phyloP scores from a whole-genome alignment of 305 asterid species.

The Fraxinus dipetala region DNA sequence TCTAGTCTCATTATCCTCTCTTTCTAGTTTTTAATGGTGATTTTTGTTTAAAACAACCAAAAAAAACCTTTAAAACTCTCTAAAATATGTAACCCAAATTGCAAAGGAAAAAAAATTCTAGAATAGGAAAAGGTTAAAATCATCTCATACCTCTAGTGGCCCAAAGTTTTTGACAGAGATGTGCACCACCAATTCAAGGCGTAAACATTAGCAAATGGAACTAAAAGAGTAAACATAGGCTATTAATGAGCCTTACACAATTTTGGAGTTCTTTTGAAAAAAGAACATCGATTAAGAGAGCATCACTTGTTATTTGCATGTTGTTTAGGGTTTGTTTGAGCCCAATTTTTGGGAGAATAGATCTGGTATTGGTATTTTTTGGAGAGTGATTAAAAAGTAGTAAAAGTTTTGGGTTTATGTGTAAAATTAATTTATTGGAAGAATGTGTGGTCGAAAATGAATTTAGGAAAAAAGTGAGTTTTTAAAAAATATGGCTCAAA shows the following conservation, averaged over 20 bases:
- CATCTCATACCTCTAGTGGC: neutral
- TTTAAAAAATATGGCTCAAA: neutral
- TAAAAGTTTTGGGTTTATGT: neutral
- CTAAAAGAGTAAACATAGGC: neutral
- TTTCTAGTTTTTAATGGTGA: neutral
- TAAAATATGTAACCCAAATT: neutral
- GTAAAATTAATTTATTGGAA: neutral
- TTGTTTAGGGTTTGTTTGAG: neutral
- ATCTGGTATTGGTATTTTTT: neutral
- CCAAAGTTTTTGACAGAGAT: neutral
- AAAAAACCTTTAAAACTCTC: neutral
- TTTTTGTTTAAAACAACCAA: neutral
- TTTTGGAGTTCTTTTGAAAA: neutral
- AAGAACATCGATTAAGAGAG: neutral
- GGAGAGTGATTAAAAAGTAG: neutral
- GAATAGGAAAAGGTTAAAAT: neutral
- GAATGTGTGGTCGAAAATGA: neutral
- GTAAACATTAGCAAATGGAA: neutral
- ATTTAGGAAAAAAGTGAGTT: neutral
- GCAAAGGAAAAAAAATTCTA: neutral
- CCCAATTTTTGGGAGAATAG: neutral
- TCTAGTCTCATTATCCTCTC: neutral
- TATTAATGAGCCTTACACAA: neutral
- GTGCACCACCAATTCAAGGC: neutral
- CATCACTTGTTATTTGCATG: neutral